Conservation (phyloP, 495 filamentous ascomycete species). For the Entonaema liquescens region DNA sequence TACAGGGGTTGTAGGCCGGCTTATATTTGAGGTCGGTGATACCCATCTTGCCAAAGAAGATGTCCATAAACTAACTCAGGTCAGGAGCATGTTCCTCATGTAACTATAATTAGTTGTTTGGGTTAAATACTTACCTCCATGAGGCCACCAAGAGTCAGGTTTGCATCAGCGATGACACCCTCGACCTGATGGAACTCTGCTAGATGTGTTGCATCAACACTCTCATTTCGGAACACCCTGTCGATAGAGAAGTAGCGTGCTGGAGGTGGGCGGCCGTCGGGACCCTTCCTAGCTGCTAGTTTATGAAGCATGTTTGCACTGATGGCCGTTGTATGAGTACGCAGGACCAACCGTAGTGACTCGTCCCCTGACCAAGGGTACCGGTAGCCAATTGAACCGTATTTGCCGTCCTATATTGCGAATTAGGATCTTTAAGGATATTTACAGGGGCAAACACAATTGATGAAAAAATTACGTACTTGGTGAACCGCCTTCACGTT, state of each 20-base stretch:
- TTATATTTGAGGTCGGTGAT: conserved; percentile 90
- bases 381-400: conserved; percentile 92
- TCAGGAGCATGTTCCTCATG: not conserved
- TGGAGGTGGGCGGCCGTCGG: conserved; percentile 64
- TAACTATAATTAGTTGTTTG: too few relatives aligned
- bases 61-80: conserved; percentile 75
- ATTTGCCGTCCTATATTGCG: conserved; percentile 70
- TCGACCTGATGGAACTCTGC: conserved; percentile 99
- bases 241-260: conserved; percentile 98
- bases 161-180: conserved; percentile 96
- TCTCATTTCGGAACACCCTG: conserved; percentile 91
- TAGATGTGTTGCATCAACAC: conserved; percentile 94
- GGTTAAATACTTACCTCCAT: conserved; percentile 63
- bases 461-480: conserved; percentile 10
- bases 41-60: conserved; percentile 97
- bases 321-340: conserved; percentile 94
- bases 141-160: conserved; percentile 86
- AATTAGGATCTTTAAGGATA: conserved; percentile 38
- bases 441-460: not conserved
- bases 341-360: conserved; percentile 85
- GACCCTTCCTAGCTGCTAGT: conserved; percentile 71
- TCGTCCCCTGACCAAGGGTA: conserved; percentile 94
- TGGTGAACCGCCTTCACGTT: conserved; percentile 83
- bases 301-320: conserved; percentile 89
- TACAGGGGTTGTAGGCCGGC: conserved; percentile 74